Conservation (phyloP, 352 stramenopile genomes). For the Hyaloperonospora brassicae region DNA sequence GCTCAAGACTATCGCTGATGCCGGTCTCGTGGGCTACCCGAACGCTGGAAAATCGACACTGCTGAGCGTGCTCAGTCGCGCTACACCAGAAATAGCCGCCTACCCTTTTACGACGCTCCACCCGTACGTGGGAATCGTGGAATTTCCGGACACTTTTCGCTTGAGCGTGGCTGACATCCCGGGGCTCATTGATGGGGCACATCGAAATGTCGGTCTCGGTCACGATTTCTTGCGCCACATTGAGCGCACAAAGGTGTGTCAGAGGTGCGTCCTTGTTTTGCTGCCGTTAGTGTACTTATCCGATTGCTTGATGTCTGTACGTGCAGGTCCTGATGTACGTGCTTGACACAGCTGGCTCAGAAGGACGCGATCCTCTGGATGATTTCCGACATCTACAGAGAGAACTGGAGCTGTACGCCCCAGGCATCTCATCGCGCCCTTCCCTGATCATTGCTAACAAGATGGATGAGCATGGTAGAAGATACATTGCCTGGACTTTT, state of each 20-base stretch:
- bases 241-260: conserved; percentile 91
- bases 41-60: conserved; percentile 98
- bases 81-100: conserved; percentile 91
- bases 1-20: conserved; percentile 96
- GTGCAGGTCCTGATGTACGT: conserved; percentile 81
- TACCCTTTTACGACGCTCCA: conserved; percentile 98
- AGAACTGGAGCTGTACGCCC: conserved; percentile 82
- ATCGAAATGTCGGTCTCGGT: conserved; percentile 95
- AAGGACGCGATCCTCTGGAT: conserved; percentile 65
- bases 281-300: not conserved
- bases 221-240: conserved; percentile 98
- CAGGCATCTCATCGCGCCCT: conserved; percentile 75
- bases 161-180: conserved; percentile 87
- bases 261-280: not conserved
- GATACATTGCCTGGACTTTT: not conserved
- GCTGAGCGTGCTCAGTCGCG: conserved; percentile 88
- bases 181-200: conserved; percentile 86
- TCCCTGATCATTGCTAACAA: conserved; percentile 87
- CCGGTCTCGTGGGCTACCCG: conserved; percentile 97
- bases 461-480: conserved; percentile 71
- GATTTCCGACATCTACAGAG: conserved; percentile 76
- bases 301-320: not conserved
- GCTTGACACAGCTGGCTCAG: conserved; percentile 68
- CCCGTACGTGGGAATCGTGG: conserved; percentile 91
- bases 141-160: conserved; percentile 91